A percentile compares a stretch with the other conserved stretches of the same genome.
Evolutionary conservation across 2,329 filamentous ascomycete species (phyloP).

Genomic region (Chalaropsis thielavioides): DNA sequence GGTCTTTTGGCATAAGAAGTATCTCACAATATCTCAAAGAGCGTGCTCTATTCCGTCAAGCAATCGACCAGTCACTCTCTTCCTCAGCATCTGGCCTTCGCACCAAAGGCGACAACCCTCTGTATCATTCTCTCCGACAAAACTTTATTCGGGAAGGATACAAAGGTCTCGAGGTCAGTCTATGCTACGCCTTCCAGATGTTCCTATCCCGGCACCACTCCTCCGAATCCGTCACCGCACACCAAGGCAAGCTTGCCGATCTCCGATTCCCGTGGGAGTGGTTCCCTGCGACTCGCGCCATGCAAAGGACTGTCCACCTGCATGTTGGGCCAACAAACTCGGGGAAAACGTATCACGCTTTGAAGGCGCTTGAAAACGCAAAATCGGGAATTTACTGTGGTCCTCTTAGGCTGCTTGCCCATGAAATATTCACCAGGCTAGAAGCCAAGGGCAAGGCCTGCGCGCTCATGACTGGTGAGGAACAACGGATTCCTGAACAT

Average conservation of each 20-base stretch:
- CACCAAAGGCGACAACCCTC: conserved; percentile 30
- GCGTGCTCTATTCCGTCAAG: conserved; percentile 31
- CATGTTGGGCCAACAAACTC: conserved; percentile 97
- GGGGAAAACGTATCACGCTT: conserved; percentile 89
- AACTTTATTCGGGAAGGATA: conserved; percentile 43
- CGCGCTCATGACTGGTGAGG: conserved; percentile 79
- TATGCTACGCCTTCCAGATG: conserved; percentile 55
- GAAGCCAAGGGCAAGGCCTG: conserved; percentile 62
- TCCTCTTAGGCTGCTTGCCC: conserved; percentile 72
- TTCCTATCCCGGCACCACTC: conserved; percentile 45
- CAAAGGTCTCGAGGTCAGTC: conserved; percentile 37
- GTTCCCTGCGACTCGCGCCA: conserved; percentile 68
- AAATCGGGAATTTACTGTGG: conserved; percentile 77
- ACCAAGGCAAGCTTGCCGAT: conserved; percentile 58
- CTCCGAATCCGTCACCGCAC: conserved; percentile 39
- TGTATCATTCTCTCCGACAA: conserved; percentile 44
- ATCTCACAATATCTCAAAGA: conserved; percentile 32
- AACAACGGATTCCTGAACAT: conserved; percentile 54
- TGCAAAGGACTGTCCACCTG: conserved; percentile 73
- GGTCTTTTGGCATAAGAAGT: conserved; percentile 21
- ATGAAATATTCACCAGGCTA: conserved; percentile 87
- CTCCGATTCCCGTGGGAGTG: conserved; percentile 82
- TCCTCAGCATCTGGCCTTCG: conserved; percentile 30
- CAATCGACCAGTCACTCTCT: conserved; percentile 31
- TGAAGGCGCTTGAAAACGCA: conserved; percentile 67